phyloP scores from a whole-genome alignment of 2,329 filamentous ascomycete genomes.

The Aspergillus piperis region DNA sequence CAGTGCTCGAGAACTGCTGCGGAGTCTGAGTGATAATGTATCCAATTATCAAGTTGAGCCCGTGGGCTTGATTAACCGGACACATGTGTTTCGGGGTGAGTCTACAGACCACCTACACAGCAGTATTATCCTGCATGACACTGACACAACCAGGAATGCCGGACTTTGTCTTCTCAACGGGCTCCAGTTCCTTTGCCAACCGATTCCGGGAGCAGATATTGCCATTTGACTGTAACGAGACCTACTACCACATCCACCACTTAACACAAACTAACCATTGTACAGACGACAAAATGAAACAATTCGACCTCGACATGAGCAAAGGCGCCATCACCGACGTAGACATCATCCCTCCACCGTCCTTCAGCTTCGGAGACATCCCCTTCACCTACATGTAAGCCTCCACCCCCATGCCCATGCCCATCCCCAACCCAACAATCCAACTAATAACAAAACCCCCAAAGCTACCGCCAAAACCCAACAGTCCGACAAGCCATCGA shows the following conservation, averaged over 20 bases:
- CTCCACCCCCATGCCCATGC: neutral
- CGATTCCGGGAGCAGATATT: conserved; percentile 72
- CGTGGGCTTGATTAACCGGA: conserved; percentile 72
- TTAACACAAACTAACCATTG: neutral
- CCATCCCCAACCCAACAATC: neutral
- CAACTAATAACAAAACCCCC: conserved; percentile 24
- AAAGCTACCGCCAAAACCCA: conserved; percentile 83
- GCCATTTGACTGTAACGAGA: conserved; percentile 65
- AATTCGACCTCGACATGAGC: conserved; percentile 67
- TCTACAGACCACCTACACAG: neutral
- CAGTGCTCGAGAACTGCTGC: conserved; percentile 30
- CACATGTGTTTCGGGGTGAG: conserved; percentile 77
- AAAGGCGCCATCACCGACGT: conserved; percentile 61
- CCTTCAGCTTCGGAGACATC: conserved; percentile 72
- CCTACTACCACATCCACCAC: neutral
- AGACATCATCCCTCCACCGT: conserved; percentile 76
- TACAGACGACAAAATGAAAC: conserved; percentile 58
- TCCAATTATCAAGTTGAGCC: conserved; percentile 67
- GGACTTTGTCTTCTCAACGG: conserved; percentile 81
- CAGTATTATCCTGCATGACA: too few species aligned
- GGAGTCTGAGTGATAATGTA: conserved; percentile 69
- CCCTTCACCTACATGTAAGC: conserved; percentile 65
- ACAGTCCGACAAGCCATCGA: conserved; percentile 66
- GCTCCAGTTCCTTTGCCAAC: conserved; percentile 67
- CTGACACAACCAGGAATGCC: conserved; percentile 58